Conservation (phyloP, 139 green algal species). For the Chlorella sp. region DNA sequence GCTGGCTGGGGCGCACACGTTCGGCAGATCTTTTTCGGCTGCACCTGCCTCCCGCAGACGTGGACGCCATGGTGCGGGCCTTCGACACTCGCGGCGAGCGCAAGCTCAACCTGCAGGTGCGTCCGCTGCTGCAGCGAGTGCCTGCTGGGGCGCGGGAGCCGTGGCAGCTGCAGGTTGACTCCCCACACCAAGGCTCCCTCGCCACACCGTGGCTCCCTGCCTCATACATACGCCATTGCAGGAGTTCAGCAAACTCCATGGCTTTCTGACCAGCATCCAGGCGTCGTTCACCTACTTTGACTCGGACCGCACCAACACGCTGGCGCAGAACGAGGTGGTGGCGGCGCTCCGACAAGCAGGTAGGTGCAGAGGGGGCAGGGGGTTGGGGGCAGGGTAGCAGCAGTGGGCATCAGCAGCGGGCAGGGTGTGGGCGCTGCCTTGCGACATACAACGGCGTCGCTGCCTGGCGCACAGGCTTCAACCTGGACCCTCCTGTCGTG, state of each 20-base stretch:
- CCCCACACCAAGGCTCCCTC: no score
- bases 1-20: no score
- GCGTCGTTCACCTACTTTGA: constrained; percentile 18
- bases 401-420: no score
- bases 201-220: no score
- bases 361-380: no score
- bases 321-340: constrained; percentile 6
- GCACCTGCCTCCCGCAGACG: not conserved
- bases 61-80: constrained; percentile 17
- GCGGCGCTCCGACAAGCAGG: constrained; percentile 16
- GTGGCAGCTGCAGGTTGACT: no score
- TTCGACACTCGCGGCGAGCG: constrained; percentile 16
- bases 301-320: not conserved
- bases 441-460: no score
- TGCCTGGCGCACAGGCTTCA: constrained; percentile 4
- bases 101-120: constrained; percentile 11
- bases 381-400: no score
- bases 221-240: no score
- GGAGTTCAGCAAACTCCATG: constrained; percentile 19
- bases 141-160: no score
- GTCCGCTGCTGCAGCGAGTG: no score
- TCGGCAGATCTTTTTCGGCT: not conserved
- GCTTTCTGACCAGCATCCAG: constrained; percentile 4
- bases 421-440: no score
- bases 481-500: constrained; percentile 9